A percentile compares a stretch with the other conserved stretches of the same genome.
Conservation (phyloP, 495 filamentous ascomycete species). For the Penicillium canariense region DNA sequence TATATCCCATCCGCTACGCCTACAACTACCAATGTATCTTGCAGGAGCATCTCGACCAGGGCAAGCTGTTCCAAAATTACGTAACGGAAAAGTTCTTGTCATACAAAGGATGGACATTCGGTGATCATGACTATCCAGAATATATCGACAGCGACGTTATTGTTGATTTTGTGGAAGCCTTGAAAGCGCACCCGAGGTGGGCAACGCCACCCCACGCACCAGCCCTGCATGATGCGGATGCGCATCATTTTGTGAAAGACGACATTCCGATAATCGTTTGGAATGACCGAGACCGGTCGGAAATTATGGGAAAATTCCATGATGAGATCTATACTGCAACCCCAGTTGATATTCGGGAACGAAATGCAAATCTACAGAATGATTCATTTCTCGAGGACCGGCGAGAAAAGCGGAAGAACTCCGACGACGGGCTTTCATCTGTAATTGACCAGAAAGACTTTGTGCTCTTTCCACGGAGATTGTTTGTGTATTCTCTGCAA, state of each 20-base stretch:
- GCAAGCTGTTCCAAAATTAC: neutral
- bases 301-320: neutral
- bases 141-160: constrained; percentile 4
- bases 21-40: neutral
- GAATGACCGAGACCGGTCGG: neutral
- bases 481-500: neutral
- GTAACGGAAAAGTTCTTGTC: neutral
- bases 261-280: neutral
- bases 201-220: neutral
- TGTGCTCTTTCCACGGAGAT: neutral
- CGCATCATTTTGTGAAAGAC: neutral
- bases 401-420: neutral
- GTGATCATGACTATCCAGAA: neutral
- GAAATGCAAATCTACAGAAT: neutral
- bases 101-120: constrained; percentile 1
- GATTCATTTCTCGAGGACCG: neutral
- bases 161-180: constrained; percentile 2
- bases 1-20: neutral
- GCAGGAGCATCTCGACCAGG: neutral
- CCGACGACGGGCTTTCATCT: neutral
- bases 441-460: neutral
- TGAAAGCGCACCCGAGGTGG: neutral
- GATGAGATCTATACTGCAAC: neutral
- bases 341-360: neutral
- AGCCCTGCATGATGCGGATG: neutral